Evolutionary conservation across 768 basidiomycete genomes (phyloP), one percentile per base, ranked within the genome.

Genomic region (Rhodotorula diobovata): DNA sequence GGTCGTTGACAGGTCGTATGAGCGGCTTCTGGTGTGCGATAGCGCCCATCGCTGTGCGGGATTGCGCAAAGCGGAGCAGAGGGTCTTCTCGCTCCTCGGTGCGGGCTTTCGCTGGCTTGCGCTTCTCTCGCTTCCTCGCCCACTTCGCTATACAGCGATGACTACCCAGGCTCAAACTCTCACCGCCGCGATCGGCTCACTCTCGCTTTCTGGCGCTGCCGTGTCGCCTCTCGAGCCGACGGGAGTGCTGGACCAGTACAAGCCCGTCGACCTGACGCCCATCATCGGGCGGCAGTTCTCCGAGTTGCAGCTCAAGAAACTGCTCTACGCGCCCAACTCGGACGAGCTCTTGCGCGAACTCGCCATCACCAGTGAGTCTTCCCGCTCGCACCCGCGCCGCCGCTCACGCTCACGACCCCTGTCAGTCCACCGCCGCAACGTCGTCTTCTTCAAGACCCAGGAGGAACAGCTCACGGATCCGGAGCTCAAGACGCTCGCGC

Each of bases 331-430:
- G 4, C 77, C 81, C 14, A 83, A 86, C 75, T 77, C 84, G 14
- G 85, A 86, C 72, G 83, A 83, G 69, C 79, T 86, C 59, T 79
- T 87, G 69, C 81, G 81, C 32, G 86, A 87, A 74, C 83, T 88
- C 8, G 86, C 86, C 0, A 82, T 82, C 7, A 82, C 86, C 48
- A 79, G 78, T 46, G 56, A 46, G 51, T n/a, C 25, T 79, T 84
- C 21, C 85, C 86, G 76, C 81, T 87, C 23, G 82, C 83, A 8
- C 46, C 21, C 23, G 8, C 46, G 83, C 3, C 77, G 80, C 6
- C 32, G 16, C 6, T 30, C 12, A 12, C 83, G 74, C 83, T 87
- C 12, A 85, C 86, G 1, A 81, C 82, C 6, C 82, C 86, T 53
- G 76, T 76, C 77, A 50, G 80, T 83, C 20, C 83, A 82, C n/a